phyloP scores from a whole-genome alignment of 371 early-diverging fungal species.

The Mortierella sp. region DNA sequence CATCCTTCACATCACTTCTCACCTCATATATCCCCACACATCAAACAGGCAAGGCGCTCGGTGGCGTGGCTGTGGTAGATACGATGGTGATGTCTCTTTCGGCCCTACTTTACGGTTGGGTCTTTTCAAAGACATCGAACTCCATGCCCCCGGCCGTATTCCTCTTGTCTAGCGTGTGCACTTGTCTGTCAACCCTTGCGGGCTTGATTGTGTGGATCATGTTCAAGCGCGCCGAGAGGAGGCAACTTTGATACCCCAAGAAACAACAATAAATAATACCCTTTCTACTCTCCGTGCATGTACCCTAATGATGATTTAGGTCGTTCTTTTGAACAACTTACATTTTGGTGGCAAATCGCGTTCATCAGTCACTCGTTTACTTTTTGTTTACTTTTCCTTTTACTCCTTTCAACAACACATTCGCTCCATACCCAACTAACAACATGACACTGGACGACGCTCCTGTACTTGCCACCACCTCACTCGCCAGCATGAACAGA shows the following conservation, averaged over 20 bases:
- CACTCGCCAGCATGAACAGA: slow-evolving; percentile 25
- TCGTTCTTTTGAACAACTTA: background rate
- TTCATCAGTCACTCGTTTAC: background rate
- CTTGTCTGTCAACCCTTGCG: slow-evolving; percentile 3
- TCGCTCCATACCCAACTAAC: background rate
- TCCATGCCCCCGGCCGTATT: slow-evolving; percentile 39
- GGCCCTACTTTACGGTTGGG: slow-evolving; percentile 33
- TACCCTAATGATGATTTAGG: background rate
- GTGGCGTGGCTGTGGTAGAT: slow-evolving; percentile 34
- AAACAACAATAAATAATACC: background rate
- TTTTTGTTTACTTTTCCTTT: slow-evolving; percentile 9
- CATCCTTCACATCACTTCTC: slow-evolving; percentile 32
- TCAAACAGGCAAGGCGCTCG: slow-evolving; percentile 43
- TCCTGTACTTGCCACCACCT: background rate
- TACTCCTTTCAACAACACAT: background rate
- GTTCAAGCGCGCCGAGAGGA: slow-evolving; percentile 21
- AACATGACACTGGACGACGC: slow-evolving; percentile 28
- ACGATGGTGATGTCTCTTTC: slow-evolving; percentile 27
- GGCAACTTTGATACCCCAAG: background rate
- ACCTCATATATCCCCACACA: slow-evolving; percentile 32
- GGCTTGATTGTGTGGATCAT: slow-evolving; percentile 9
- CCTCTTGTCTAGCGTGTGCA: slow-evolving; percentile 10
- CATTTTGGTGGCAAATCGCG: slow-evolving; percentile 33
- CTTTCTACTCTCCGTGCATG: background rate
- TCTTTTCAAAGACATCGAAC: slow-evolving; percentile 34